Evolutionary conservation across 2,329 filamentous ascomycete genomes (phyloP).

Genomic region (Phoma sp.): DNA sequence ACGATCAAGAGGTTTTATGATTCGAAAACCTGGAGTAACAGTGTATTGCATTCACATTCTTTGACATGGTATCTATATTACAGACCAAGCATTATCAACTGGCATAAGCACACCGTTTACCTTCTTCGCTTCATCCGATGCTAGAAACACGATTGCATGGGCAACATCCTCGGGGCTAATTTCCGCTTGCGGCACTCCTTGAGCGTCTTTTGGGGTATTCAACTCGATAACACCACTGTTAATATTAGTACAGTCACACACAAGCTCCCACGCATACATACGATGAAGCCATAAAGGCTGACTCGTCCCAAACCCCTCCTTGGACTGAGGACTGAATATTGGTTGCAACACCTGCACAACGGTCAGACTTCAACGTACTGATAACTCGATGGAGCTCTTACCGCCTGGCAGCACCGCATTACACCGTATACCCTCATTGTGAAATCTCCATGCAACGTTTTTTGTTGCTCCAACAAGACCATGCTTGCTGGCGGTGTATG

Average conservation of each 20-base stretch:
- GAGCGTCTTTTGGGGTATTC: slow-evolving; percentile 10
- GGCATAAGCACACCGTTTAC: slow-evolving; percentile 36
- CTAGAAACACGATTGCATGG: slow-evolving; percentile 33
- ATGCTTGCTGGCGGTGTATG: slow-evolving; percentile 57
- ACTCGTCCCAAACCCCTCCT: slow-evolving; percentile 30
- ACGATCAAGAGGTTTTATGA: not conserved
- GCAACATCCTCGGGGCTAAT: slow-evolving; percentile 35
- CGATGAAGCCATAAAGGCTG: slow-evolving; percentile 31
- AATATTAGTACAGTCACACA: not conserved
- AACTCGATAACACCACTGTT: not conserved
- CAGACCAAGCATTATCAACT: slow-evolving; percentile 40
- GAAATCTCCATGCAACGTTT: slow-evolving; percentile 57
- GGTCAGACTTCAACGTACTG: not conserved
- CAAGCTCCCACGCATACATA: slow-evolving; percentile 4
- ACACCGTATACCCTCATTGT: slow-evolving; percentile 55
- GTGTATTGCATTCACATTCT: no score
- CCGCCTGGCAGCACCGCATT: slow-evolving; percentile 56
- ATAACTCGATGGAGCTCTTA: slow-evolving; percentile 7
- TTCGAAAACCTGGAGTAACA: not conserved
- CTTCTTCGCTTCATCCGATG: slow-evolving; percentile 37
- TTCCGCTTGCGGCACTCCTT: slow-evolving; percentile 29
- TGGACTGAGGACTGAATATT: slow-evolving; percentile 33
- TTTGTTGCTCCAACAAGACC: slow-evolving; percentile 57
- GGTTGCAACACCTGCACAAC: not conserved
- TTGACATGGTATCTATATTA: slow-evolving; percentile 19